These are phyloP conservation scores for Amaranthus tricolor DNA, from an alignment of 179 eudicot genomes.

Conservation along the genomic window DNA sequence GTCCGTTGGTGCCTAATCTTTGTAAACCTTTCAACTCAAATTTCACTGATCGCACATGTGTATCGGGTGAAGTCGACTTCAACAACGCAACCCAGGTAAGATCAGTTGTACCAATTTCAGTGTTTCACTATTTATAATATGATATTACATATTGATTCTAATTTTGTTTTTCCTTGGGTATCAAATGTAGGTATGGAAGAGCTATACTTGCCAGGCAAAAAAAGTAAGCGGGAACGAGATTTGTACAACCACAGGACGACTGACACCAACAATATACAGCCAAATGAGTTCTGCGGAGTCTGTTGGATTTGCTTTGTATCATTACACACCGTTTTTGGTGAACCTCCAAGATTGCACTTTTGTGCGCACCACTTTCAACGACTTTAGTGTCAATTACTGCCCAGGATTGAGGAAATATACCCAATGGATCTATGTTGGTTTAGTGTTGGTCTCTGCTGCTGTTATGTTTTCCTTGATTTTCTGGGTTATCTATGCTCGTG, in stretches of 20 bases:
- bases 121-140: too few relatives aligned
- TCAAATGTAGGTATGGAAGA: conserved; percentile 58
- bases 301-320: conserved; percentile 43
- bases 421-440: conserved; percentile 48
- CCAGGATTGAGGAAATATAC: conserved; percentile 46
- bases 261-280: conserved; percentile 45
- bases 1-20: conserved; percentile 54
- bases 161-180: neutral
- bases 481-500: conserved; percentile 56
- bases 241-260: conserved; percentile 57
- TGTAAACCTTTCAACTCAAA: conserved; percentile 56
- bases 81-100: conserved; percentile 57
- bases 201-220: conserved; percentile 43
- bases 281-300: conserved; percentile 39
- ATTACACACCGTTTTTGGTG: conserved; percentile 55
- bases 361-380: conserved; percentile 36
- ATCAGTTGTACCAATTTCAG: neutral
- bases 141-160: too few relatives aligned
- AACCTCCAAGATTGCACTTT: conserved; percentile 53
- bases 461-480: conserved; percentile 56
- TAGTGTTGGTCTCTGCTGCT: conserved; percentile 41
- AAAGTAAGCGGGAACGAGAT: conserved; percentile 27
- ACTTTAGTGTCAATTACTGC: conserved; percentile 41
- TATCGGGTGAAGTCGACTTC: conserved; percentile 48
- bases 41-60: conserved; percentile 43